These are phyloP conservation scores for Echinochloa phyllopogon DNA, from an alignment of 176 grass and related monocot genomes.

Conservation along the genomic window DNA sequence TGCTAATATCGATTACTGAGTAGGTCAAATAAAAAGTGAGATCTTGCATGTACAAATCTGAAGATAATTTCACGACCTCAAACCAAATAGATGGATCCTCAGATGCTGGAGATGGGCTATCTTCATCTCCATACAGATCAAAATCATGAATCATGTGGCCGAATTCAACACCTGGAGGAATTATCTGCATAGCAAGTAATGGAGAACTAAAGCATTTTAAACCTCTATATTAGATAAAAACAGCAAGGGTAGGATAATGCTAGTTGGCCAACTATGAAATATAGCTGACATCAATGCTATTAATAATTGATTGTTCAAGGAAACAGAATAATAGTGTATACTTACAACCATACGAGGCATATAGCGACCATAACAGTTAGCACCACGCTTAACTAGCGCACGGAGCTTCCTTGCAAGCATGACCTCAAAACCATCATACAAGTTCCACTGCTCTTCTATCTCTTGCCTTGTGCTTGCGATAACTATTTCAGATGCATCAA, in stretches of 20 bases:
- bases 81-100: slow-evolving; percentile 90
- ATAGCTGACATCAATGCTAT: slow-evolving; percentile 12
- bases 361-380: slow-evolving; percentile 71
- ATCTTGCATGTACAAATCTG: slow-evolving; percentile 43
- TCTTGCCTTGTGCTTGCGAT: slow-evolving; percentile 87
- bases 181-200: slow-evolving; percentile 59
- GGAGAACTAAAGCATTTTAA: slow-evolving; percentile 36
- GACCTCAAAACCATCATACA: slow-evolving; percentile 91
- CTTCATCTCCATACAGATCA: slow-evolving; percentile 71
- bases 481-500: slow-evolving; percentile 86
- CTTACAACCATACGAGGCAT: slow-evolving; percentile 94
- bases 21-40: slow-evolving; percentile 33
- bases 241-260: slow-evolving; percentile 16
- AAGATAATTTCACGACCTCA: slow-evolving; percentile 54
- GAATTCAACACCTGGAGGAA: slow-evolving; percentile 88
- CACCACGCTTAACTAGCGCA: slow-evolving; percentile 68
- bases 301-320: slow-evolving; percentile 18
- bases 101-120: slow-evolving; percentile 52
- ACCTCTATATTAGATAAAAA: slow-evolving; percentile 33
- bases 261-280: slow-evolving; percentile 24
- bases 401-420: slow-evolving; percentile 73
- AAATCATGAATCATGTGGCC: slow-evolving; percentile 69
- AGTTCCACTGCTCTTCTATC: slow-evolving; percentile 85
- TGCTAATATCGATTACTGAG: neutral
- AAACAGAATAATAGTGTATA: slow-evolving; percentile 37